phyloP scores from a whole-genome alignment of 768 basidiomycete species.

The Lactifluus echinatus region DNA sequence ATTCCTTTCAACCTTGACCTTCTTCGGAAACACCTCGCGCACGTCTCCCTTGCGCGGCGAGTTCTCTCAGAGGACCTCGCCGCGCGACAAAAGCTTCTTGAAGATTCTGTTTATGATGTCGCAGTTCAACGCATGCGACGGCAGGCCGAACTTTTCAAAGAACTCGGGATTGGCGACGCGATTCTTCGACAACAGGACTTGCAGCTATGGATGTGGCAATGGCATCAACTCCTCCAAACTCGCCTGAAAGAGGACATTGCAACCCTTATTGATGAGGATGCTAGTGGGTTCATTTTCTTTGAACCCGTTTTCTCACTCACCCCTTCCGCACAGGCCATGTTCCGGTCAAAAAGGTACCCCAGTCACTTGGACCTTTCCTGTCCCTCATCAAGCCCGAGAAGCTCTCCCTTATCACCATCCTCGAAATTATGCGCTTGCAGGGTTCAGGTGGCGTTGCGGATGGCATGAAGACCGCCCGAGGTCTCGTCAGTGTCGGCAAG shows the following conservation, averaged over 20 bases:
- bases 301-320: not conserved
- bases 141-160: constrained; percentile 48
- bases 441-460: constrained; percentile 67
- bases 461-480: constrained; percentile 86
- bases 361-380: constrained; percentile 59
- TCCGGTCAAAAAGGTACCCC: not conserved
- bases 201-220: constrained; percentile 78
- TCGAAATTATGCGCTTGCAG: constrained; percentile 78
- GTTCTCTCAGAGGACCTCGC: constrained; percentile 59
- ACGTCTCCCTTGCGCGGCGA: constrained; percentile 53
- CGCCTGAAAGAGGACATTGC: constrained; percentile 45
- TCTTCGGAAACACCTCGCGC: constrained; percentile 58
- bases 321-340: not conserved
- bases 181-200: constrained; percentile 43
- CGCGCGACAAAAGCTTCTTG: constrained; percentile 72
- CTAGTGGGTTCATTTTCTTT: not conserved
- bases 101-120: constrained; percentile 79
- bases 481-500: constrained; percentile 68
- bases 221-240: constrained; percentile 56
- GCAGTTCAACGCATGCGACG: constrained; percentile 63
- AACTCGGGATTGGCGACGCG: constrained; percentile 44
- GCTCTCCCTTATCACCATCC: constrained; percentile 80
- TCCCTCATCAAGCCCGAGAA: constrained; percentile 65
- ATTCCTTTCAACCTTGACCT: constrained; percentile 71
- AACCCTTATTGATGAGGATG: constrained; percentile 35